These are phyloP conservation scores for Trametes sanguinea DNA, from an alignment of 768 basidiomycete genomes.

Conservation along the genomic window DNA sequence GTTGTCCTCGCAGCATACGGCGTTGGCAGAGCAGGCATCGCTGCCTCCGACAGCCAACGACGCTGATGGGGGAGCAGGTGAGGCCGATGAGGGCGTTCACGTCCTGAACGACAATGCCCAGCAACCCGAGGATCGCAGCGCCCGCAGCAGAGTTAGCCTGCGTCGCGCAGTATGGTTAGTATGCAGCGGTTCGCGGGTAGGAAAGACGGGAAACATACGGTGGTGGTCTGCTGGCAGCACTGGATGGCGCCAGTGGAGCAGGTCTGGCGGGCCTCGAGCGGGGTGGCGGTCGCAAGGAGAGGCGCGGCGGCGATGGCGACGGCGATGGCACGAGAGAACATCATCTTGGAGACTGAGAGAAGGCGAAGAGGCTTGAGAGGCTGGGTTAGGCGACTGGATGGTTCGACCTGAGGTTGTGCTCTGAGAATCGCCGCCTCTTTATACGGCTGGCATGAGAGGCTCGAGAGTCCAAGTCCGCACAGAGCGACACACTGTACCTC, in stretches of 20 bases:
- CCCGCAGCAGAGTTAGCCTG: slow-evolving; percentile 11
- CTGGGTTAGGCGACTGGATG: not conserved
- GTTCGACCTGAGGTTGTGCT: slow-evolving; percentile 3
- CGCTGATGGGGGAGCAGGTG: slow-evolving; percentile 28
- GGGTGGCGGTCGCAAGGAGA: slow-evolving; percentile 20
- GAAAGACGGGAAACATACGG: slow-evolving; percentile 1
- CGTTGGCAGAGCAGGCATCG: slow-evolving; percentile 12
- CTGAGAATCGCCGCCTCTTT: not conserved
- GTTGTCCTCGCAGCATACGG: slow-evolving; percentile 30
- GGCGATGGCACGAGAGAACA: slow-evolving; percentile 21
- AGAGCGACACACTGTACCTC: not conserved
- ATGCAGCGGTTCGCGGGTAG: not conserved
- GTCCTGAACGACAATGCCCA: slow-evolving; percentile 26
- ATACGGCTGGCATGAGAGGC: not conserved
- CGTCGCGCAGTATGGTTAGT: not conserved
- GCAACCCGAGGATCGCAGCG: slow-evolving; percentile 23
- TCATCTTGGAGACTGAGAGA: slow-evolving; percentile 5
- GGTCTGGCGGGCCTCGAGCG: slow-evolving; percentile 6
- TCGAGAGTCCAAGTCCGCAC: not conserved
- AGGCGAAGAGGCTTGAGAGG: slow-evolving; percentile 2
- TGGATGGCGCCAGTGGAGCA: slow-evolving; percentile 12
- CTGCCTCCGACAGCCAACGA: slow-evolving; percentile 23
- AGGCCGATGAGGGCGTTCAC: slow-evolving; percentile 25
- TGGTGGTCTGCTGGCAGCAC: slow-evolving; percentile 10
- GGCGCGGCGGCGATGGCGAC: slow-evolving; percentile 11